Evolutionary conservation across 208 protist species (phyloP).

Genomic region (Leishmania lainsoni): DNA sequence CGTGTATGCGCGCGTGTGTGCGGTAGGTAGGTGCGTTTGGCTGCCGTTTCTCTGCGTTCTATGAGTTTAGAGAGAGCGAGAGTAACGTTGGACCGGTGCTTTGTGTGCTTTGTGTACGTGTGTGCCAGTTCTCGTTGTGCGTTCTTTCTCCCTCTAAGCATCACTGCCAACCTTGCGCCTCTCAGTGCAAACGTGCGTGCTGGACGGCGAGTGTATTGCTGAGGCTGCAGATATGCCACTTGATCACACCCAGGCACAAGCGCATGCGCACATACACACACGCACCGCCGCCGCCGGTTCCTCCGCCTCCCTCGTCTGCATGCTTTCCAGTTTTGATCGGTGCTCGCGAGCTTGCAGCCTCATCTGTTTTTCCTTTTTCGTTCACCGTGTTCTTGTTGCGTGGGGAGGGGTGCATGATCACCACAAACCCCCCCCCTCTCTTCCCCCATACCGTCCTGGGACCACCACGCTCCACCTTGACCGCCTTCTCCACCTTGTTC

Average conservation of each 20-base stretch:
- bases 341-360: not conserved
- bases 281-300: not conserved
- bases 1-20: not conserved
- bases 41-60: not conserved
- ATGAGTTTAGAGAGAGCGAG: not conserved
- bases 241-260: not conserved
- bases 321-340: constrained; percentile 3
- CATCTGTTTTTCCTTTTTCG: constrained; percentile 4
- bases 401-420: not conserved
- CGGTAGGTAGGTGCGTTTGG: not conserved
- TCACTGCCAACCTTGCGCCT: not conserved
- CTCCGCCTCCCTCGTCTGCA: constrained; percentile 2
- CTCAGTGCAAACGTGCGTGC: not conserved
- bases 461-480: not conserved
- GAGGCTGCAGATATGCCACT: not conserved
- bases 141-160: not conserved
- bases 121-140: not conserved
- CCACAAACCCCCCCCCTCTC: not conserved
- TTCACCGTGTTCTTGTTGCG: constrained; percentile 1
- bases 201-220: not conserved
- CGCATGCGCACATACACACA: not conserved
- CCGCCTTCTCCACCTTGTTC: constrained; percentile 6
- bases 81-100: not conserved
- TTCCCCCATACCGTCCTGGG: not conserved
- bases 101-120: not conserved